Base-by-base conservation (phyloP, 345 rosid genomes). In the Citrus sp. region DNA sequence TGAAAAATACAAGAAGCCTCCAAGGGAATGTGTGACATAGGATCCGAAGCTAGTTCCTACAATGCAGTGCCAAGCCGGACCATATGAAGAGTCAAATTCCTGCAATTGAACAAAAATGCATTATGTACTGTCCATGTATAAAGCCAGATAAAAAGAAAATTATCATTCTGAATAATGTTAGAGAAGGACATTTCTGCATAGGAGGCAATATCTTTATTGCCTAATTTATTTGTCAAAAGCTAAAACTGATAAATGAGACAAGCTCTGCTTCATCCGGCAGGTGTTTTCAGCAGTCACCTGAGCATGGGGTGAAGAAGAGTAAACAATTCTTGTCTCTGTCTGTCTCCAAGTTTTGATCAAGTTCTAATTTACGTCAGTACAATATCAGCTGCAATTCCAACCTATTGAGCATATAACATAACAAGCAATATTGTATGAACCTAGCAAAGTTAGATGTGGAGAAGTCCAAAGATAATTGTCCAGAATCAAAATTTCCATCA, bases 1-100 rank as follows among this genome's bases (percentile, higher is more conserved):
- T 24, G 97, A 95, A 84, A 91, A 95, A 78, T 93, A 95, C 88
- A 95, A 74, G 89, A 95, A 95, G 75, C 99, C 99, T 79, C 99
- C 98, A 0, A 85, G 74, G 2, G 99, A 95, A 87, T 95, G 98
- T 0, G 98, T 95, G 6, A 95, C 98, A 49, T 93, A 93, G 18
- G 99, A 95, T 67, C 99, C 98, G 75, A 93, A 95, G 86, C 99
- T 95, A 7, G 93, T 91, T 34, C 99, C 99, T 51, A 95, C 99
- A 10, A 95, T 91, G 92, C 98, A 95, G 78, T 95, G 99, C 98
- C 98, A 95, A 77, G 97, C 98, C 37, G 98, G 98, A 19, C 98
- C 98, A 61, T 88, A 91, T 5, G 89, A 86, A 4, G 92, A 88
- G 79, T 95, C 98, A 9, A 95, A 95, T 73, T 93, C 98, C 98